Evolutionary conservation across 108 stramenopile genomes (phyloP).

Genomic region (Skeletonema menzelii): DNA sequence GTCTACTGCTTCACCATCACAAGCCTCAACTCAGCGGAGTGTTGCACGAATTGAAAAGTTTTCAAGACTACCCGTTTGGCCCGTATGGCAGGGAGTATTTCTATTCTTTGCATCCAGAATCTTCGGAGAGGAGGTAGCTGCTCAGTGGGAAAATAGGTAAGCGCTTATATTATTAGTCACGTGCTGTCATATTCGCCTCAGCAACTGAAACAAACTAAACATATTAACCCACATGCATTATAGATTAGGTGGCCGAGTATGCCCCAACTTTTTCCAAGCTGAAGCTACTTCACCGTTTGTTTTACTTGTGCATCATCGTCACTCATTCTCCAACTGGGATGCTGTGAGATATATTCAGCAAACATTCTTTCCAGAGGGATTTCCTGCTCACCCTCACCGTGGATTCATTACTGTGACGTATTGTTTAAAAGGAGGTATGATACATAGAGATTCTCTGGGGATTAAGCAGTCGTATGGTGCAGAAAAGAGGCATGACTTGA

Average conservation of each 20-base stretch:
- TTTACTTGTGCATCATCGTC: constrained; percentile 84
- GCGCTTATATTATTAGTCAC: too few relatives aligned
- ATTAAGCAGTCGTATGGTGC: constrained; percentile 71
- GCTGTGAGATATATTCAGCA: constrained; percentile 62
- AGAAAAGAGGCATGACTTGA: constrained; percentile 40
- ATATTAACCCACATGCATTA: too few relatives aligned
- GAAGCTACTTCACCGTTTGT: constrained; percentile 74
- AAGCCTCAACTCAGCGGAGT: constrained; percentile 11
- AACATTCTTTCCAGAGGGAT: constrained; percentile 80
- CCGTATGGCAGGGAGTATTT: constrained; percentile 71
- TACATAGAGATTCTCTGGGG: constrained; percentile 82
- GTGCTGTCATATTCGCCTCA: too few relatives aligned
- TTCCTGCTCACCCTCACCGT: constrained; percentile 87
- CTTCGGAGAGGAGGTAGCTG: constrained; percentile 48
- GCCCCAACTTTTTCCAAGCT: constrained; percentile 72
- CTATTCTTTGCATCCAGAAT: constrained; percentile 60
- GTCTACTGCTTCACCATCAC: not conserved
- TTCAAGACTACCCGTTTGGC: constrained; percentile 81
- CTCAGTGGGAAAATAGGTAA: constrained; percentile 63
- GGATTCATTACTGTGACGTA: constrained; percentile 87
- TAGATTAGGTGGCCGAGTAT: constrained; percentile 68
- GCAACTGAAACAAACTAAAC: too few relatives aligned
- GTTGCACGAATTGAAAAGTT: constrained; percentile 53
- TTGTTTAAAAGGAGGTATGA: constrained; percentile 75
- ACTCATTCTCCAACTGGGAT: constrained; percentile 76